Conservation (phyloP, 495 filamentous ascomycete genomes). For the Annulohypoxylon stygium region DNA sequence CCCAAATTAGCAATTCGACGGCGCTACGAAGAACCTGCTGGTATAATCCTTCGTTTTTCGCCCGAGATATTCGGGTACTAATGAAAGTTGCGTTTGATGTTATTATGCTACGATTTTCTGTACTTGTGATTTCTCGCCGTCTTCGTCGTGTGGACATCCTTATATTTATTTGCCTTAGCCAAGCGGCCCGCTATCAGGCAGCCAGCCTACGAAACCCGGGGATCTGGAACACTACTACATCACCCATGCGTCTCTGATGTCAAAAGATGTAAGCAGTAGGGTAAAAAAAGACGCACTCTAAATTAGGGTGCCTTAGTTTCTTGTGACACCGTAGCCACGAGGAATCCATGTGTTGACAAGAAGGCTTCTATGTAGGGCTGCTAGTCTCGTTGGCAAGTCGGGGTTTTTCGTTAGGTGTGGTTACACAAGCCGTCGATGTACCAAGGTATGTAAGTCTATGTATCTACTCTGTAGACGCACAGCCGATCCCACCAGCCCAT, state of each 20-base stretch:
- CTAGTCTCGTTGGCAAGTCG: conserved; percentile 29
- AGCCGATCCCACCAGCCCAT: conserved; percentile 34
- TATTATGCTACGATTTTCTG: background rate
- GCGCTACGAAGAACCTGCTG: conserved; percentile 23
- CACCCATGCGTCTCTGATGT: conserved; percentile 23
- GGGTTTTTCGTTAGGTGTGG: conserved; percentile 41
- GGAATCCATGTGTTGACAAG: conserved; percentile 44
- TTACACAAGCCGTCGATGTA: conserved; percentile 30
- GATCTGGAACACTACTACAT: conserved; percentile 28
- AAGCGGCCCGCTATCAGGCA: background rate
- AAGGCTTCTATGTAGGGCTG: conserved; percentile 28
- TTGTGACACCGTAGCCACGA: conserved; percentile 43
- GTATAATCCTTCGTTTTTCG: conserved; percentile 32
- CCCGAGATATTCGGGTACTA: conserved; percentile 42
- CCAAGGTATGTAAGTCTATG: conserved; percentile 3
- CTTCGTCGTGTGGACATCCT: background rate
- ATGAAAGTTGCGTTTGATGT: conserved; percentile 39
- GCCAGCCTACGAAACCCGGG: conserved; percentile 19
- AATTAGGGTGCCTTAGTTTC: conserved; percentile 45
- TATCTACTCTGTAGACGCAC: conserved; percentile 34
- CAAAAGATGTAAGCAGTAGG: conserved; percentile 11
- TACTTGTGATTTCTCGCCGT: background rate
- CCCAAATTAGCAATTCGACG: conserved; percentile 8
- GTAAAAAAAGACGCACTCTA: conserved; percentile 38
- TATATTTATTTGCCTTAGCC: background rate